Percentiles rank a stretch among this genome's conserved stretches.
These are phyloP conservation scores for Globisporangium perplexum DNA, from an alignment of 352 stramenopile genomes.

Conservation along the genomic window DNA sequence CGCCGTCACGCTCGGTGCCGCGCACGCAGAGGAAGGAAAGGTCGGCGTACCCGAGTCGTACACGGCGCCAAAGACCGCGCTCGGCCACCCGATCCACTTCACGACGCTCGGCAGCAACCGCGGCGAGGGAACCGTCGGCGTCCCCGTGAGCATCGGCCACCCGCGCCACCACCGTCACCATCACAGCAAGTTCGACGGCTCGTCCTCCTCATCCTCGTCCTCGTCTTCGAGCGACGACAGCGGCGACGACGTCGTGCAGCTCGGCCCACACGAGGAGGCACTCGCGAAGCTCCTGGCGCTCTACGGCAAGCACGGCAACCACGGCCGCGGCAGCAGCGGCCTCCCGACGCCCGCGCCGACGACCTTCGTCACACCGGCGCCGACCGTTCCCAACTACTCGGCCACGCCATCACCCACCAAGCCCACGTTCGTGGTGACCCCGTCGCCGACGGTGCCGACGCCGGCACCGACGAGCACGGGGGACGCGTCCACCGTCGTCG, in stretches of 20 bases:
- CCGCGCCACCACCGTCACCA: slow-evolving; percentile 1
- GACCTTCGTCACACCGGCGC: slow-evolving; percentile 10
- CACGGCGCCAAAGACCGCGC: neutral
- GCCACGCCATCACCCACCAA: neutral
- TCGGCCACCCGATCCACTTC: slow-evolving; percentile 3
- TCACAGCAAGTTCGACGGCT: neutral
- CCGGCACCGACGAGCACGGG: slow-evolving; percentile 3
- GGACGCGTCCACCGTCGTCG: neutral
- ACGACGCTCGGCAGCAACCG: slow-evolving; percentile 2
- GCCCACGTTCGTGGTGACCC: slow-evolving; percentile 5
- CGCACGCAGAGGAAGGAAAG: neutral
- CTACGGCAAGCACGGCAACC: slow-evolving; percentile 9
- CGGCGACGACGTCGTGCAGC: slow-evolving; percentile 6
- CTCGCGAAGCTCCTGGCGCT: slow-evolving; percentile 10
- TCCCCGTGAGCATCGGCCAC: slow-evolving; percentile 7
- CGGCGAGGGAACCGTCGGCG: slow-evolving; percentile 1
- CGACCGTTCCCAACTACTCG: slow-evolving; percentile 3
- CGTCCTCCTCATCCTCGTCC: slow-evolving; percentile 2
- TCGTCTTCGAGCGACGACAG: neutral
- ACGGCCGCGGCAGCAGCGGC: neutral
- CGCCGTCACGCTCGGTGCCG: neutral
- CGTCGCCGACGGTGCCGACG: slow-evolving; percentile 5
- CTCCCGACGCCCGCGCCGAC: slow-evolving; percentile 11
- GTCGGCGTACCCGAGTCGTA: neutral
- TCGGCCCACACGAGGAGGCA: slow-evolving; percentile 3